Evolutionary conservation across 106 monocot species (phyloP).

Genomic region (Dendrobium catenatum): DNA sequence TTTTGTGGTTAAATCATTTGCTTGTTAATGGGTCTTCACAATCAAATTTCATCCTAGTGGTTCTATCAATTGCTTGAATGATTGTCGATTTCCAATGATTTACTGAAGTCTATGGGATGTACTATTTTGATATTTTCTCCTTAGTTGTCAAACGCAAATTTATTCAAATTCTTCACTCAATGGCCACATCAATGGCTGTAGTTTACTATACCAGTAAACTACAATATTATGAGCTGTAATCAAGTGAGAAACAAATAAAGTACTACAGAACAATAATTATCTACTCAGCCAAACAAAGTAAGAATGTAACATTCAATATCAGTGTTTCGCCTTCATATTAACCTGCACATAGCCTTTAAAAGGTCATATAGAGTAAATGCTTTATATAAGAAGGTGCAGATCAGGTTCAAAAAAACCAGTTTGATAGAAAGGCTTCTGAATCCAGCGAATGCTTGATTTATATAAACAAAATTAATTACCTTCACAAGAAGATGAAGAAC

Average conservation of each 20-base stretch:
- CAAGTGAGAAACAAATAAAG: not conserved
- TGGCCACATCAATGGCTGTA: too few species aligned
- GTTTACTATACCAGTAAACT: not conserved
- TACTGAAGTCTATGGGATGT: too few species aligned
- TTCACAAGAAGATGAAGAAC: conserved; percentile 82
- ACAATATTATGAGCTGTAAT: not conserved
- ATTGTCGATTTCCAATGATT: too few species aligned
- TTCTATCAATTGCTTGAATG: too few species aligned
- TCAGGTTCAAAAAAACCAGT: too few species aligned
- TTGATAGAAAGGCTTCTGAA: too few species aligned
- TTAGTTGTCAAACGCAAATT: too few species aligned
- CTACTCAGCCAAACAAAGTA: not conserved
- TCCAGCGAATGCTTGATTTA: not conserved
- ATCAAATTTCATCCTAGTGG: too few species aligned
- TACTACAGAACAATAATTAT: not conserved
- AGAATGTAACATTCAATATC: not conserved
- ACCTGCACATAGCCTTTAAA: not conserved
- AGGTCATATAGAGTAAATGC: not conserved
- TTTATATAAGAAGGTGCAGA: not conserved
- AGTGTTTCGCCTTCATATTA: not conserved
- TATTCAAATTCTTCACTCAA: too few species aligned
- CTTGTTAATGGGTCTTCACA: too few species aligned
- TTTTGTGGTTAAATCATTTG: too few species aligned
- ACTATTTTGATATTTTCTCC: too few species aligned
- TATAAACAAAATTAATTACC: conserved; percentile 30